A percentile compares a stretch with the other conserved stretches of the same genome.
Conservation (phyloP, 169 alveolate species). For the Babesia ovata region DNA sequence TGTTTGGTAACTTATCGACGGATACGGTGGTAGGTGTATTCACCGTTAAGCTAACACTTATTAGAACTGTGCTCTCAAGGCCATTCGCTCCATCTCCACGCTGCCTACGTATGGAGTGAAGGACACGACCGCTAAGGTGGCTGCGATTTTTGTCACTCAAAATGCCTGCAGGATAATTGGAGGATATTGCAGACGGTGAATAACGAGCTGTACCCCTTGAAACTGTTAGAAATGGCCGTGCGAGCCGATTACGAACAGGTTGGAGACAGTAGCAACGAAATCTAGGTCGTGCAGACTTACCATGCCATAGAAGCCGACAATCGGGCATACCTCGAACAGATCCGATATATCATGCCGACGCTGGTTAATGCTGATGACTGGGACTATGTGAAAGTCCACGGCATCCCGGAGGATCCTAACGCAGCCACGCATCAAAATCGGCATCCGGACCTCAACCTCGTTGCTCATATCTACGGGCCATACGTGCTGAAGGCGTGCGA, state of each 20-base stretch:
- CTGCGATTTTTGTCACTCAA: not conserved
- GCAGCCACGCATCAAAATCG: not conserved
- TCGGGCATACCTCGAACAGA: not conserved
- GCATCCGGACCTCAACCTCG: not conserved
- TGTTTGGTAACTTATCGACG: slow-evolving; percentile 1
- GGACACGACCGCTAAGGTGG: not conserved
- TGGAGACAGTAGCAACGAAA: not conserved
- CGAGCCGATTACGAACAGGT: slow-evolving; percentile 39
- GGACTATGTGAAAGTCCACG: slow-evolving; percentile 2
- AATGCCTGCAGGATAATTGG: not conserved
- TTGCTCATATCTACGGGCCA: slow-evolving; percentile 66
- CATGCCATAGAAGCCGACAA: not conserved
- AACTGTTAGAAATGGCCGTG: slow-evolving; percentile 25
- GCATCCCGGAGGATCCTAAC: not conserved
- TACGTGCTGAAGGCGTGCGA: slow-evolving; percentile 47
- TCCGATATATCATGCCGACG: not conserved
- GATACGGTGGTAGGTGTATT: slow-evolving; percentile 6
- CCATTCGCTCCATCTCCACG: not conserved
- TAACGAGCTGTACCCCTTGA: slow-evolving; percentile 26
- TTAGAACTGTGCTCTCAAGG: slow-evolving; percentile 15
- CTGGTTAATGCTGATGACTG: slow-evolving; percentile 2
- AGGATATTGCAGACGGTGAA: slow-evolving; percentile 3
- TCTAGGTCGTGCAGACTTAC: not conserved
- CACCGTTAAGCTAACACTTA: too few species aligned
- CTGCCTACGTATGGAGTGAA: slow-evolving; percentile 4